Evolutionary conservation across 2,329 filamentous ascomycete genomes (phyloP).

Genomic region (Claviceps arundinis): DNA sequence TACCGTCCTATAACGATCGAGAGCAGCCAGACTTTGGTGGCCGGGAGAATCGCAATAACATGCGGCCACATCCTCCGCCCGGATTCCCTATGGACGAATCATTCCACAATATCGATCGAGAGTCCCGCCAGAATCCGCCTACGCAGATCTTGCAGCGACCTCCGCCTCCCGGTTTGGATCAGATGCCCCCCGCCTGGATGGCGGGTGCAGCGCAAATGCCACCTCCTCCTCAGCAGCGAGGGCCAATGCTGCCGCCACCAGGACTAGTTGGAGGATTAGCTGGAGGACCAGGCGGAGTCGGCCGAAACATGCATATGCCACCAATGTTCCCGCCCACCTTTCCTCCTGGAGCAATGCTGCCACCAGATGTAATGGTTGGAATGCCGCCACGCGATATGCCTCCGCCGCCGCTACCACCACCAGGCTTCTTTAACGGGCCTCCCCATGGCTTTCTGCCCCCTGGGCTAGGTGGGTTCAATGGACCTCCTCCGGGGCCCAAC

Average conservation of each 20-base stretch:
- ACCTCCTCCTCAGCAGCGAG: slow-evolving; percentile 26
- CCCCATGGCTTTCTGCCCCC: slow-evolving; percentile 41
- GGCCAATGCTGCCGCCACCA: slow-evolving; percentile 48
- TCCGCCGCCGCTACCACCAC: slow-evolving; percentile 42
- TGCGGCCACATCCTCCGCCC: slow-evolving; percentile 33
- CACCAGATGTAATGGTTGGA: slow-evolving; percentile 35
- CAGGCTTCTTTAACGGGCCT: slow-evolving; percentile 40
- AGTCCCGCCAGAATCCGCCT: slow-evolving; percentile 37
- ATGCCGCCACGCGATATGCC: slow-evolving; percentile 40
- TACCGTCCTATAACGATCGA: slow-evolving; percentile 33
- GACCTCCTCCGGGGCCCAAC: slow-evolving; percentile 32
- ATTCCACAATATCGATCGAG: slow-evolving; percentile 35
- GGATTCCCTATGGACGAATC: slow-evolving; percentile 39
- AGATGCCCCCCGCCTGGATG: slow-evolving; percentile 45
- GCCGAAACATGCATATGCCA: slow-evolving; percentile 34
- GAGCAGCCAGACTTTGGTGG: slow-evolving; percentile 30
- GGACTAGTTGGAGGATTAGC: slow-evolving; percentile 31
- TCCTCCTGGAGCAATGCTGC: slow-evolving; percentile 32
- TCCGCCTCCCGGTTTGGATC: slow-evolving; percentile 47
- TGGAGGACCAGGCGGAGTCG: slow-evolving; percentile 18
- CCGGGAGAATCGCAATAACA: slow-evolving; percentile 20
- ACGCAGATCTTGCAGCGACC: slow-evolving; percentile 53
- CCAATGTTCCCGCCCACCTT: slow-evolving; percentile 52
- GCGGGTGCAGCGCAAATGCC: slow-evolving; percentile 30
- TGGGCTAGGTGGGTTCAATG: slow-evolving; percentile 43